These are phyloP conservation scores for Tulasnella calospora DNA, from an alignment of 768 basidiomycete genomes.

Conservation along the genomic window DNA sequence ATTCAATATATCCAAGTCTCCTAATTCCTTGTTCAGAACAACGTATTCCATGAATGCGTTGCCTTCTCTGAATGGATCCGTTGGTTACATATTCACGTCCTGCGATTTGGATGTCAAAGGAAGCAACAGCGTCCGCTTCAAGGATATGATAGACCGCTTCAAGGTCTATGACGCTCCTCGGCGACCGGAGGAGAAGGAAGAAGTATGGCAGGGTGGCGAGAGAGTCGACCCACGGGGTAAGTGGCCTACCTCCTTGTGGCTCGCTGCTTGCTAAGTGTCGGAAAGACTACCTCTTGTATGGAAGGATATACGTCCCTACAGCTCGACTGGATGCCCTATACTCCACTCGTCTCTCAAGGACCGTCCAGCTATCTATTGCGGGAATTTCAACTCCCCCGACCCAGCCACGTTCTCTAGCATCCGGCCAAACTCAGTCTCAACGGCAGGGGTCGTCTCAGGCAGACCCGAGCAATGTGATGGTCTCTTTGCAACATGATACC, in stretches of 20 bases:
- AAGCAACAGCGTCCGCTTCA: conserved; percentile 70
- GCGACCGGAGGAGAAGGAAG: conserved; percentile 68
- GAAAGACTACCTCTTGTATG: conserved; percentile 88
- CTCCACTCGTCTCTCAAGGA: conserved; percentile 71
- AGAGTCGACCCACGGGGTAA: conserved; percentile 70
- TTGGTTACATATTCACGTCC: conserved; percentile 90
- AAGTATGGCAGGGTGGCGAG: conserved; percentile 78
- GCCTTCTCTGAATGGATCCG: conserved; percentile 85
- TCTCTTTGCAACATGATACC: conserved; percentile 86
- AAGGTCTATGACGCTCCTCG: conserved; percentile 76
- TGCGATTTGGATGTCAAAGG: conserved; percentile 69
- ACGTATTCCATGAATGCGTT: conserved; percentile 90
- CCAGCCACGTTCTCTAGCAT: conserved; percentile 20
- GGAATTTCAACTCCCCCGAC: conserved; percentile 62
- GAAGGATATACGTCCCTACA: conserved; percentile 83
- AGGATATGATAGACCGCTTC: conserved; percentile 86
- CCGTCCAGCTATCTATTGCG: conserved; percentile 74
- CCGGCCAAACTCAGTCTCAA: conserved; percentile 26
- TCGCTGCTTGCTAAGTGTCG: not conserved
- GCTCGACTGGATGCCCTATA: conserved; percentile 86
- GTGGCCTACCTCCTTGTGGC: conserved; percentile 28
- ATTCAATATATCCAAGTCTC: conserved; percentile 79
- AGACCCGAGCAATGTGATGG: conserved; percentile 49
- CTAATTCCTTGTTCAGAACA: conserved; percentile 82
- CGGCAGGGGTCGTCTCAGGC: conserved; percentile 25